Base-by-base conservation (phyloP, 805 yeast species). In the Nematodospora valgi region DNA sequence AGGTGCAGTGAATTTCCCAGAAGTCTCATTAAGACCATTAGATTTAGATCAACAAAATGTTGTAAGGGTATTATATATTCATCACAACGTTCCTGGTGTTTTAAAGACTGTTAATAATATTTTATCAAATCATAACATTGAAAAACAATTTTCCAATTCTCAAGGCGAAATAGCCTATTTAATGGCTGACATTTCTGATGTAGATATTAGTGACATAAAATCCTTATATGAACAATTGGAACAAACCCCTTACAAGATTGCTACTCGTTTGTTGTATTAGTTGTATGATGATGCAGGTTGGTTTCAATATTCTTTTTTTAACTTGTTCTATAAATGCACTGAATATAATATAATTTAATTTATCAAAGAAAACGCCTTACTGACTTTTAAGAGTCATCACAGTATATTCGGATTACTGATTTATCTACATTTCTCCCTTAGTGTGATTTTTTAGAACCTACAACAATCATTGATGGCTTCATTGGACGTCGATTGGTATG, bases 1-100 rank as follows among this genome's bases (percentile, higher is more conserved):
- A 33, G 98, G 96, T 54, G 89, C 98, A 5, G 98, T 91, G 40
- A 93, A 93, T 76, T 89, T 93, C 95, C 98, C 98, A 55, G 98
- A 93, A 71, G 97, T 93, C 46, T 69, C 91, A 17, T 74, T 93
- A 52, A 85, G 97, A 68, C 83, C 88, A 22, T 70, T 87, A 48
- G 86, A 87, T 53, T 75, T 83, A 63, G 95, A 86, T 57, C 95
- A 86, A 62, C 82, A 84, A 58, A 76, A 83, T 59, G 76, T 82
- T 37, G 97, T 89, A 48, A 86, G 98, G 70, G 96, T 93, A 27
- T 73, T 93, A 52, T 93, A 93, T 68, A 85, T 89, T 55, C 98
- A 93, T 70, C 93, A 86, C 67, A 93, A 93, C 66, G 96, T 93
- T 52, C 98, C 98, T 19, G 98, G 98, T 79, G 98, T 93, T 38